These are phyloP conservation scores for Pythium biforme DNA, from an alignment of 352 stramenopile species.

Conservation along the genomic window DNA sequence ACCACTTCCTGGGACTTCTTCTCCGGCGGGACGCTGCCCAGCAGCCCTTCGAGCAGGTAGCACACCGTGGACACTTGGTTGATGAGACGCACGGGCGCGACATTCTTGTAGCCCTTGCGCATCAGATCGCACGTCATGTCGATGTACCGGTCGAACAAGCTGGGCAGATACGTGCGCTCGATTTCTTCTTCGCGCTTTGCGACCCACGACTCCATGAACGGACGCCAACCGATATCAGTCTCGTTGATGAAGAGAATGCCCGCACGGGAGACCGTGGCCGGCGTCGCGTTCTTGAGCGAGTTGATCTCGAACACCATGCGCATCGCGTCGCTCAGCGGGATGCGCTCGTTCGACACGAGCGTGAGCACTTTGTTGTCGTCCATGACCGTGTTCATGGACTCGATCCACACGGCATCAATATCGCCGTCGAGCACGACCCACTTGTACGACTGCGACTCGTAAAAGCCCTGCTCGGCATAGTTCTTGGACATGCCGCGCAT, in stretches of 20 bases:
- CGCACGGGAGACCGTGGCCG: slow-evolving; percentile 81
- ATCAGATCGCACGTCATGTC: slow-evolving; percentile 93
- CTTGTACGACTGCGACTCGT: slow-evolving; percentile 93
- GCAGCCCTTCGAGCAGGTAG: slow-evolving; percentile 94
- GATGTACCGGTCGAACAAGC: slow-evolving; percentile 96
- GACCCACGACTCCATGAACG: slow-evolving; percentile 97
- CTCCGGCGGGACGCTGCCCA: slow-evolving; percentile 78
- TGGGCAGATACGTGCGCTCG: slow-evolving; percentile 91
- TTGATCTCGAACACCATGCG: slow-evolving; percentile 92
- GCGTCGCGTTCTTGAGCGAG: slow-evolving; percentile 85
- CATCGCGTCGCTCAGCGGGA: slow-evolving; percentile 80
- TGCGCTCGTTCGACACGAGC: slow-evolving; percentile 88
- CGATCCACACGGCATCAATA: slow-evolving; percentile 89
- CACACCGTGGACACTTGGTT: slow-evolving; percentile 96
- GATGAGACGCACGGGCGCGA: slow-evolving; percentile 92
- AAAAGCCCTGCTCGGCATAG: slow-evolving; percentile 90
- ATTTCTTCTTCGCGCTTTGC: slow-evolving; percentile 87
- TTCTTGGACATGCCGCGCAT: slow-evolving; percentile 91
- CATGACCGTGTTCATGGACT: slow-evolving; percentile 97
- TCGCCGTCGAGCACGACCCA: slow-evolving; percentile 88
- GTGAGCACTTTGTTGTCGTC: slow-evolving; percentile 97
- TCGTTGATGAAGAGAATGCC: slow-evolving; percentile 91
- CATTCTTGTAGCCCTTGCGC: slow-evolving; percentile 94
- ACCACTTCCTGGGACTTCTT: slow-evolving; percentile 93
- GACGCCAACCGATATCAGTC: slow-evolving; percentile 92